Base-by-base conservation (phyloP, 2,329 filamentous ascomycete species). In the Colletotrichum liriopes region DNA sequence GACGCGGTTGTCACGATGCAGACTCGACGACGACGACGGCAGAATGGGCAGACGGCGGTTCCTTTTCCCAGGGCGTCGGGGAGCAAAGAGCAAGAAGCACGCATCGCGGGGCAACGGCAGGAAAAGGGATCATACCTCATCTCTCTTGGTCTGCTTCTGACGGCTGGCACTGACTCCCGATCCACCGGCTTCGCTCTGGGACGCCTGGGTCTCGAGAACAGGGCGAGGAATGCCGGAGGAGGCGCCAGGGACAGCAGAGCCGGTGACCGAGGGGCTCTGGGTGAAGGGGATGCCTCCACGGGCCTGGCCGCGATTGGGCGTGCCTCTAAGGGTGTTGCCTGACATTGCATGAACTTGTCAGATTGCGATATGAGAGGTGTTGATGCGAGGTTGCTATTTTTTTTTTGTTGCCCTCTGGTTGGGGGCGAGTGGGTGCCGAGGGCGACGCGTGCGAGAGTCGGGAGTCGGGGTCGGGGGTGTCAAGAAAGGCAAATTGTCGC, bases 71-170 rank as follows among this genome's bases (percentile, higher is more conserved):
- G 51, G n/a, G 58, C n/a, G 47, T 54, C 11, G 26, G 55, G 12
- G 47, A 35, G 29, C 8, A 47, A 37, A 20, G 29, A 26, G 14
- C 14, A 59, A 45, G 45, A 43, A 23, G 23, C 18, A 58, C 39
- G 35, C 37, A 62, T 69, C 65, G 60, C n/a, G 66, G 59, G 65
- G 70, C 41, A 60, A 59, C 67, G 58, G 54, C 59, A 65, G 47
- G 35, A 41, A 41, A 41, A 35, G 39, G 43, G 39, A 43, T 72
- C 90, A 79, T 87, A 99, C 96, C 93, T 99, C 96, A 92, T 99
- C 96, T 84, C 95, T 92, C 86, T 98, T 98, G 77, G 92, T 93
- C 88, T 98, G 96, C 86, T 98, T 98, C 83, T 96, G 94, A 80
- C 96, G 92, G 84, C 96, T 98, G 77, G 95, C 94, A 85, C 94